Conservation (phyloP, 2,329 filamentous ascomycete genomes). For the Phialophora macrospora region DNA sequence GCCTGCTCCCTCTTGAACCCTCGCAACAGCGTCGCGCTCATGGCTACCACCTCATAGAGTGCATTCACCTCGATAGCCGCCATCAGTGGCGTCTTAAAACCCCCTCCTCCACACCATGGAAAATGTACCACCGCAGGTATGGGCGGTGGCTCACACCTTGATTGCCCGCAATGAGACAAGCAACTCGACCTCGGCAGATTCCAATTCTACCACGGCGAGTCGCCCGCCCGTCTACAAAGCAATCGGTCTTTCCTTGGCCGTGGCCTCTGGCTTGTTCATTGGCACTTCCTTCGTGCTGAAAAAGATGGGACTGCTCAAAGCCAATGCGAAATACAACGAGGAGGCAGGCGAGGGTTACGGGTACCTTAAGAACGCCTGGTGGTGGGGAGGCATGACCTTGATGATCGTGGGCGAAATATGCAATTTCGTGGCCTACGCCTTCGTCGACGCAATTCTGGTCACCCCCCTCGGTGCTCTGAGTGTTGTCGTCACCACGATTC, state of each 20-base stretch:
- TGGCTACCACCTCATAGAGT: slow-evolving; percentile 24
- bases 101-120: slow-evolving; percentile 26
- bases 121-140: slow-evolving; percentile 32
- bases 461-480: slow-evolving; percentile 89
- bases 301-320: slow-evolving; percentile 86
- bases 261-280: slow-evolving; percentile 89
- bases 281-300: slow-evolving; percentile 94
- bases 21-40: slow-evolving; percentile 6
- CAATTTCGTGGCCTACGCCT: slow-evolving; percentile 97
- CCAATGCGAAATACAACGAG: slow-evolving; percentile 95
- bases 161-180: slow-evolving; percentile 36
- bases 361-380: slow-evolving; percentile 91
- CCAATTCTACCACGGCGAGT: slow-evolving; percentile 23
- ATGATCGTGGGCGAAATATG: slow-evolving; percentile 97
- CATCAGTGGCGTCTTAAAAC: slow-evolving; percentile 8
- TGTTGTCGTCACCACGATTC: slow-evolving; percentile 87
- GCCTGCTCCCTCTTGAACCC: not conserved
- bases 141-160: slow-evolving; percentile 36
- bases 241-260: slow-evolving; percentile 82
- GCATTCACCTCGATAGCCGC: slow-evolving; percentile 7
- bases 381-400: slow-evolving; percentile 94
- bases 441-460: slow-evolving; percentile 93
- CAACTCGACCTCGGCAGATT: slow-evolving; percentile 29
- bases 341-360: slow-evolving; percentile 95
- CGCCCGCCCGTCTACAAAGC: slow-evolving; percentile 74